Percentiles rank a stretch among this genome's conserved stretches.
phyloP scores from a whole-genome alignment of 257 asterid species.

The Datura wrightii region DNA sequence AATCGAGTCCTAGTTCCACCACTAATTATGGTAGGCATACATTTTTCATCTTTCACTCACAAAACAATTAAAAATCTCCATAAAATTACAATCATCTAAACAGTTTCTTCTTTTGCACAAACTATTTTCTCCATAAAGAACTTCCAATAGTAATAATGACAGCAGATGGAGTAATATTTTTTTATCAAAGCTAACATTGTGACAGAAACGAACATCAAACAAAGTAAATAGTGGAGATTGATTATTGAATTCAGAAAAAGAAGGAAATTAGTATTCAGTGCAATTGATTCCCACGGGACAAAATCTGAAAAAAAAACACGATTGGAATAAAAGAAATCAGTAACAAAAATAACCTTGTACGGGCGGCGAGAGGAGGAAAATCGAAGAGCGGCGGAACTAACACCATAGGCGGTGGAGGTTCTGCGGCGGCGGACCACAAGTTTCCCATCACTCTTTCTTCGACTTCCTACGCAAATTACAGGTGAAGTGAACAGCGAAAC shows the following conservation, averaged over 20 bases:
- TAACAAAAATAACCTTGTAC: conserved; percentile 51
- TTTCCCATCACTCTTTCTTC: conserved; percentile 58
- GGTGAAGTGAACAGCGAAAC: not conserved
- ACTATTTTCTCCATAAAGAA: not conserved
- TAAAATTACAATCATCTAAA: not conserved
- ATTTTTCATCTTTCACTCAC: not conserved
- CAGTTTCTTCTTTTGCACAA: not conserved
- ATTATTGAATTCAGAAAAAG: not conserved
- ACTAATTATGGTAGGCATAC: not conserved
- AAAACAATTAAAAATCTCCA: not conserved
- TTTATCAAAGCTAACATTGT: not conserved
- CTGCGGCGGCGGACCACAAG: conserved; percentile 41
- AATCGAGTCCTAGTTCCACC: too few species aligned
- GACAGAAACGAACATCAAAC: not conserved
- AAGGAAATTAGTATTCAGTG: too few species aligned
- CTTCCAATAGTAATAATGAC: not conserved
- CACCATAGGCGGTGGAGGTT: conserved; percentile 83
- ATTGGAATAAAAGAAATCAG: too few species aligned
- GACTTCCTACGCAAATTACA: not conserved
- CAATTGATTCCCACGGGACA: too few species aligned
- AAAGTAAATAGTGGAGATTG: not conserved
- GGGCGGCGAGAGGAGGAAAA: conserved; percentile 93
- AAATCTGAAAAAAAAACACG: too few species aligned
- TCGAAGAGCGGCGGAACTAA: conserved; percentile 97
- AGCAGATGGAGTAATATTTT: not conserved